Percentiles rank a stretch among this genome's conserved stretches.
These are phyloP conservation scores for Paracamarosporium sp. DNA, from an alignment of 2,329 filamentous ascomycete genomes.

Conservation along the genomic window DNA sequence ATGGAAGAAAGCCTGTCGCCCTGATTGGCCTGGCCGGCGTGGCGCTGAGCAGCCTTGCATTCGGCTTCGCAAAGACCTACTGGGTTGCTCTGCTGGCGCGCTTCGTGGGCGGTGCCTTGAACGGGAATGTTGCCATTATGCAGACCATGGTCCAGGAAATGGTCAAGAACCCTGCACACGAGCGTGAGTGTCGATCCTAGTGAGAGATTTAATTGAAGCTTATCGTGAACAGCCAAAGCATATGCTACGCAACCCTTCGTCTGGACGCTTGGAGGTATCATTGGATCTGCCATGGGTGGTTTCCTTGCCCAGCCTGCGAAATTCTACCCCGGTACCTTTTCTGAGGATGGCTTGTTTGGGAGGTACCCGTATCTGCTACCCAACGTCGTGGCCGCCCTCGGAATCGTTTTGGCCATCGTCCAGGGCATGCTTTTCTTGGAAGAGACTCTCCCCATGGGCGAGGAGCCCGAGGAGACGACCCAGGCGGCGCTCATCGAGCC, in stretches of 20 bases:
- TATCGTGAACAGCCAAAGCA: conserved; percentile 67
- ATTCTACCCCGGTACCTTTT: conserved; percentile 76
- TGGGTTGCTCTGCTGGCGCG: conserved; percentile 82
- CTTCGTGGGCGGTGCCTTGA: conserved; percentile 79
- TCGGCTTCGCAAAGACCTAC: conserved; percentile 82
- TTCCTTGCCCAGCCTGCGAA: conserved; percentile 80
- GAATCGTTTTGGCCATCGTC: conserved; percentile 80
- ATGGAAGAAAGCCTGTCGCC: conserved; percentile 50
- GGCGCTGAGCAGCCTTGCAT: conserved; percentile 80
- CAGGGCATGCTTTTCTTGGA: conserved; percentile 80
- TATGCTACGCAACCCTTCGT: conserved; percentile 94
- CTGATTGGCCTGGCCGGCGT: conserved; percentile 72
- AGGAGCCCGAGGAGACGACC: conserved; percentile 41
- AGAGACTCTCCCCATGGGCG: conserved; percentile 78
- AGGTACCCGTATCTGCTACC: conserved; percentile 86
- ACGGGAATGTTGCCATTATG: conserved; percentile 91
- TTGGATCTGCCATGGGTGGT: conserved; percentile 85
- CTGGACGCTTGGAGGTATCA: conserved; percentile 88
- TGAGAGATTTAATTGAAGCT: conserved; percentile 5
- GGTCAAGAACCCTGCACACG: conserved; percentile 85
- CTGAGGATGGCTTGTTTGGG: conserved; percentile 72
- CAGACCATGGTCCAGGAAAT: conserved; percentile 94
- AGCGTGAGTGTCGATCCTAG: conserved; percentile 66
- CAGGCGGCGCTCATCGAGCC: conserved; percentile 72
- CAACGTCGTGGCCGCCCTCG: conserved; percentile 79